Conservation (phyloP, 2,329 filamentous ascomycete species). For the Talaromyces islandicus region DNA sequence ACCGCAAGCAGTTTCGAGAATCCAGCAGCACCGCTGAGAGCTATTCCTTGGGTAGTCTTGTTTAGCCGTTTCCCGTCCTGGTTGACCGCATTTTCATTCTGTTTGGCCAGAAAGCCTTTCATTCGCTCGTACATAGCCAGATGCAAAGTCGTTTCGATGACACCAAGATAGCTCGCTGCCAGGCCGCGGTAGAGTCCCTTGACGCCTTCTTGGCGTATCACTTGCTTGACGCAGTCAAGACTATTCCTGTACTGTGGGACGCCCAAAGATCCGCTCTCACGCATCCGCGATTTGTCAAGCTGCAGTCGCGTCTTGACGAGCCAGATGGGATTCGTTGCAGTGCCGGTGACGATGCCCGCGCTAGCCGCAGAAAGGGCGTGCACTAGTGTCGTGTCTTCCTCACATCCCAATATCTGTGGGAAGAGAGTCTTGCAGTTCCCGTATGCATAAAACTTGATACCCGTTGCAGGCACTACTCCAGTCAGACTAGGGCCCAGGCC, state of each 20-base stretch:
- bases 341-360: constrained; percentile 30
- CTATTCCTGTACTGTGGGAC: constrained; percentile 60
- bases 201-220: constrained; percentile 77
- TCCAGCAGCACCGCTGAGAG: neutral
- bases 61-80: neutral
- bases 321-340: constrained; percentile 35
- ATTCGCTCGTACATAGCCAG: constrained; percentile 31
- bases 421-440: constrained; percentile 33
- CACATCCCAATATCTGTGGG: constrained; percentile 20
- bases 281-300: constrained; percentile 31
- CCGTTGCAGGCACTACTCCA: constrained; percentile 34
- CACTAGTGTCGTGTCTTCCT: constrained; percentile 25
- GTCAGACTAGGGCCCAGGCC: constrained; percentile 33
- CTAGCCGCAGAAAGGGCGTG: constrained; percentile 29
- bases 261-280: constrained; percentile 29
- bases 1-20: neutral
- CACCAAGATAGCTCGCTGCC: constrained; percentile 57
- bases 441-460: constrained; percentile 35
- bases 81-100: no score
- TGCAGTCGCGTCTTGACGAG: constrained; percentile 66
- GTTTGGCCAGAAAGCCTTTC: constrained; percentile 19
- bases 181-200: constrained; percentile 83
- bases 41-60: neutral
- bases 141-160: constrained; percentile 31
- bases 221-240: constrained; percentile 47